Evolutionary conservation across 2,329 filamentous ascomycete species (phyloP), one percentile per base, ranked within the genome.

Genomic region (Grosmannia serpens): DNA sequence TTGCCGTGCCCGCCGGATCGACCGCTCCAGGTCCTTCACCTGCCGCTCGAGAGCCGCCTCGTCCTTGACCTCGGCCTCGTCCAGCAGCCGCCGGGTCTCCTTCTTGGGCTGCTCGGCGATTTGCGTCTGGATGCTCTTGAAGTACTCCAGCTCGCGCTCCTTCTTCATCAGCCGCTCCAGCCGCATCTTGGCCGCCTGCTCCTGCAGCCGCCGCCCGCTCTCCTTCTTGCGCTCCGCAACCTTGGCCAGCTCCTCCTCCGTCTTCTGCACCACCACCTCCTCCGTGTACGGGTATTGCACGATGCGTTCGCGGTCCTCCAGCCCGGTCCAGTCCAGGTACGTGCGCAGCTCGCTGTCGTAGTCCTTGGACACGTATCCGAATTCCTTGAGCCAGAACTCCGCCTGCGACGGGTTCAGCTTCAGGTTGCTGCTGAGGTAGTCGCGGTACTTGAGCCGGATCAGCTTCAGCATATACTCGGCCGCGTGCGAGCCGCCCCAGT

Each of bases 131-230:
- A 99, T 75, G 60, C 90, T 83, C 68, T 90, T 91, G 77, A 91
- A 96, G 71, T 96, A 96, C 65, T 95, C 91, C 1, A 97, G 75
- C 69, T 97, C 91, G 68, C 95, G 85, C 73, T 99, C 94, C 72
- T 99, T 99, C 68, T 89, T 88, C 70, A 97, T 89, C 53, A 99
- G 77, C 67, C 95, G 95, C 64, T 99, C 94, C 0, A 99, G 76
- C 9, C 94, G 86, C 90, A 96, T 96, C 72, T 96, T 97, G 11
- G 92, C 92, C 0, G 94, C 94, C 71, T 99, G 94, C 67, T 96
- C 91, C 70, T 99, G 94, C 29, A 99, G 70, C 52, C 95, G 81
- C 63, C 94, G 81, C 0, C 94, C 94, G 65, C 90, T 94, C 72
- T 99, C 94, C 70, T 95, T 95, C 68, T 95, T 90, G 69, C 92